Conservation (phyloP, 176 grass and related monocot genomes). For the Juncus effusus region DNA sequence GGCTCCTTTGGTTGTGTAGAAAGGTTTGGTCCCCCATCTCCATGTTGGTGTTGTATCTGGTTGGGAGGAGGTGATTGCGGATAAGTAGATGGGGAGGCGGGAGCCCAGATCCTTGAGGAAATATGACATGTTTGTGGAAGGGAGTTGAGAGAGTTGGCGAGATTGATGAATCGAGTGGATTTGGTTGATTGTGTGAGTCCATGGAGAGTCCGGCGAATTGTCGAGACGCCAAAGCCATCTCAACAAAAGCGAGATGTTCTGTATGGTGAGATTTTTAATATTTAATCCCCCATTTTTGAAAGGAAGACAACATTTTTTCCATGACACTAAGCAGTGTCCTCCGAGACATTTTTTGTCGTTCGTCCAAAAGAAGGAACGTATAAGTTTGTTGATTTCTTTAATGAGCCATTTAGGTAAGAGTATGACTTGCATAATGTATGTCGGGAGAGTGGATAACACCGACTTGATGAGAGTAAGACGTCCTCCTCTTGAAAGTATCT, state of each 20-base stretch:
- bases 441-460: too few relatives aligned
- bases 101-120: background rate
- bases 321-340: slow-evolving; percentile 6
- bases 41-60: background rate
- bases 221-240: background rate
- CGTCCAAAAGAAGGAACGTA: background rate
- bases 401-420: background rate
- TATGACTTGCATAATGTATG: too few relatives aligned
- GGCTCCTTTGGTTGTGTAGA: background rate
- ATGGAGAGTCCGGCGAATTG: background rate
- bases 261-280: background rate
- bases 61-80: too few relatives aligned
- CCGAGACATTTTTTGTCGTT: too few relatives aligned
- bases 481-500: too few relatives aligned
- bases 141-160: background rate
- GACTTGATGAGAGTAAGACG: too few relatives aligned
- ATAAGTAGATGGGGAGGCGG: background rate
- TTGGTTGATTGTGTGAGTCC: background rate
- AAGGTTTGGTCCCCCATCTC: background rate
- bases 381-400: background rate
- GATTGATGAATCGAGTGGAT: background rate
- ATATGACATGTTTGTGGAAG: background rate
- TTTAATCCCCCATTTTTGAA: background rate
- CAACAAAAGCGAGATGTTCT: background rate
- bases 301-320: background rate